Base-by-base conservation (phyloP, 768 basidiomycete species). In the Leccinum uliginosum region DNA sequence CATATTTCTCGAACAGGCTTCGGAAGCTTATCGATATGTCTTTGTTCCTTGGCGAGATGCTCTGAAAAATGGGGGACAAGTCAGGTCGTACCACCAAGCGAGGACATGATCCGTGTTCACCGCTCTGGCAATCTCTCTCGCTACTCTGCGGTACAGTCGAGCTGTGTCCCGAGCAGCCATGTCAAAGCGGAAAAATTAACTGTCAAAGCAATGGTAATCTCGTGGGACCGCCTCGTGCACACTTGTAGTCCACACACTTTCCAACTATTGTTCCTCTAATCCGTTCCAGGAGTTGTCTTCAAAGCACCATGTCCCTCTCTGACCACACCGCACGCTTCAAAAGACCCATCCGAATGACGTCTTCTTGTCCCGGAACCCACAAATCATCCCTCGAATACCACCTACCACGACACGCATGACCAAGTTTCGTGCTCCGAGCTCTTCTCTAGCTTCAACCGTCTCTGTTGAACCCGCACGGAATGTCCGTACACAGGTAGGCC, bases 21-120 rank as follows among this genome's bases (percentile, higher is more conserved):
- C 88, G 86, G 59, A 88, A 77, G 62, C 76, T 79, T 32, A 75
- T 65, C 1, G 77, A 66, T 30, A 90, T 76, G 9, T 67, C 67
- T 45, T 65, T 69, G 69, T 77, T 78, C 54, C 72, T 70, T 4
- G 75, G 69, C 47, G 62, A 60, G 26, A 72, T 69, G 40, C 77
- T 76, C 80, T 81, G 52, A 11, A 48, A 43, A 47, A 48, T 8
- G n/a, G n/a, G n/a, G 12, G 3, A 10, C n/a, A 53, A 7, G 59
- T 59, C 54, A 55, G 50, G 3, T 7, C 21, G 2, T 43, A 38
- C 43, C 27, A 8, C n/a, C 26, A 45, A 45, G 8, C 24, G 17
- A 35, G 43, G 23, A 34, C 51, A 24, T 14, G 49, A 21, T n/a
- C 49, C 46, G 0, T 43, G 24, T 44, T 56, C 27, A 71, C 67